Base-by-base conservation (phyloP, 1,284 basidiomycete genomes). In the Malassezia dermatis region DNA sequence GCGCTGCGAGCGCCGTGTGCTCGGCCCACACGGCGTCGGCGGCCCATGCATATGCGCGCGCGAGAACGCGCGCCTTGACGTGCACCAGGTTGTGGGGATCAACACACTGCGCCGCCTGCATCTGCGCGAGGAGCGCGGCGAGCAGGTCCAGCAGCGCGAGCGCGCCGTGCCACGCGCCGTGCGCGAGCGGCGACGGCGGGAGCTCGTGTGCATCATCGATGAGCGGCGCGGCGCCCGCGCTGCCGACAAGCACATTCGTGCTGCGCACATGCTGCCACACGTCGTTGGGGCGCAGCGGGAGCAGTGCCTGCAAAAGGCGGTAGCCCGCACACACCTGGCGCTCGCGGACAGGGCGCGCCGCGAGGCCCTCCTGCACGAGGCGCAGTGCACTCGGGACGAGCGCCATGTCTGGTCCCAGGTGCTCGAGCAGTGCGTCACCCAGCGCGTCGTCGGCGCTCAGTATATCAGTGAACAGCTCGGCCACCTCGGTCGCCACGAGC, bases 241-340 rank as follows among this genome's bases (percentile, higher is more conserved):
- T 79, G 13, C 86, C 85, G 69, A 89, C 88, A 15, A 91, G 78
- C 5, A 83, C 78, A 1, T 82, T 79, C 1, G 86, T 85, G 2
- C 86, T 86, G 11, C 87, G 83, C 26, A 89, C 80, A 65, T 85
- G 88, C 6, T 89, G 78, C 88, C 89, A 91, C 17, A 90, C 84
- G 1, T 84, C 81, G 54, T 83, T 82, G 1, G 87, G 84, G 64
- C 85, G 84, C 43, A 78, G 79, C 0, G 85, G 85, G 1, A 90
- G 79, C 28, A 91, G 78, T 0, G 83, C 82, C 8, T 86, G 81
- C n/a, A 91, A 79, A 8, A 90, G 82, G 51, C 82, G 83, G 77
- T 89, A 81, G 0, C 85, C 81, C 2, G 86, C 86, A 4, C 85
- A 84, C 61, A 90, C 85, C 53, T 90, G 79, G 34, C 80, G 79